These are phyloP conservation scores for Hericium rajendrae DNA, from an alignment of 768 basidiomycete species.

Conservation along the genomic window DNA sequence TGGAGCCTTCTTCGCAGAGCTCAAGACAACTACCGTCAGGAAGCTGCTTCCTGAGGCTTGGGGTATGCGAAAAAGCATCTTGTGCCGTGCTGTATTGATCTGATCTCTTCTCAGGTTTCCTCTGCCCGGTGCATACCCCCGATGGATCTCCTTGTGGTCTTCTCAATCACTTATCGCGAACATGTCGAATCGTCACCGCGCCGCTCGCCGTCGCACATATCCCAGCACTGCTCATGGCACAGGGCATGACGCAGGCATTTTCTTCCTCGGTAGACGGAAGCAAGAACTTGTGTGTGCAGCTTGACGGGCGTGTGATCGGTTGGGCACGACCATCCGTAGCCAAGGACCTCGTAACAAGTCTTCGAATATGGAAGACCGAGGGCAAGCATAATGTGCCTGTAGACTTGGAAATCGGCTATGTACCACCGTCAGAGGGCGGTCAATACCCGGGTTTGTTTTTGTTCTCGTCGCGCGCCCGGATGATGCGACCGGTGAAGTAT, in stretches of 20 bases:
- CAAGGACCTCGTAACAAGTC: constrained; percentile 67
- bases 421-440: constrained; percentile 78
- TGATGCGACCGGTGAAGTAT: constrained; percentile 98
- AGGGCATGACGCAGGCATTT: constrained; percentile 94
- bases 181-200: constrained; percentile 82
- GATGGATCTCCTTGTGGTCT: constrained; percentile 98
- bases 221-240: constrained; percentile 67
- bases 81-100: neutral
- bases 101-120: constrained; percentile 53
- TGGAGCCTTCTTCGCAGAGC: constrained; percentile 97
- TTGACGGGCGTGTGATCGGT: constrained; percentile 93
- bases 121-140: constrained; percentile 98
- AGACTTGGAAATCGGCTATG: constrained; percentile 90
- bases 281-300: constrained; percentile 77
- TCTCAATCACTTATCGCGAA: constrained; percentile 90
- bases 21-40: constrained; percentile 95
- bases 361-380: constrained; percentile 95
- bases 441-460: constrained; percentile 96
- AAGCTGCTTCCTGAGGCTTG: constrained; percentile 96
- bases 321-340: constrained; percentile 78
- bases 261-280: constrained; percentile 72
- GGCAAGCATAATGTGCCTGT: constrained; percentile 71
- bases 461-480: constrained; percentile 77
- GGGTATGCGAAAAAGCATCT: constrained; percentile 45
- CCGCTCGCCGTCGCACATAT: constrained; percentile 70